Evolutionary conservation across 305 asterid species (phyloP), one percentile per base, ranked within the genome.

Genomic region (Rubia balearica): DNA sequence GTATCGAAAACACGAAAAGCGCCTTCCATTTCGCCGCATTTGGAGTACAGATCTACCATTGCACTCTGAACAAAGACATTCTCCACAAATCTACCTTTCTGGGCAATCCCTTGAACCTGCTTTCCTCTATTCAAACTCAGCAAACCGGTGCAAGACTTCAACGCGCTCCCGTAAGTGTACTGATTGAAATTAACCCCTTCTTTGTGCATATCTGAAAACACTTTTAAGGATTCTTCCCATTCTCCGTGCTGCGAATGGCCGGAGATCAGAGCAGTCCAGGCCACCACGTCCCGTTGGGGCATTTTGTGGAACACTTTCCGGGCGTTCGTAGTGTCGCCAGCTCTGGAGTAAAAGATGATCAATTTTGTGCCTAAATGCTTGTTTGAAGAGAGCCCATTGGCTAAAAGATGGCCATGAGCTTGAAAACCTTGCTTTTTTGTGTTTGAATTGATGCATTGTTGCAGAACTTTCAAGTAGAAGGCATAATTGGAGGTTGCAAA

Each of bases 61-160:
- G 92, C 92, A 81, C 92, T 78, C 76, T 79, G 86, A 13, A 87
- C 90, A 66, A 77, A 85, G 73, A 83, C 48, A 74, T 83, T 83
- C 65, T 71, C 68, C 68, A 71, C 73, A 65, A 82, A 85, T 61
- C 87, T 74, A 43, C 85, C 69, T 72, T 87, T 87, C 73, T 82
- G 81, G 62, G 74, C 73, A 38, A 77, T 55, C 64, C 87, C 84
- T 22, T 87, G 92, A 68, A 87, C 72, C 77, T 87, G 90, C 41
- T 70, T 78, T 71, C 92, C 92, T 70, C 63, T 42, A 68, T 72
- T 68, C 81, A 83, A 73, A 77, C 85, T 64, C 67, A 61, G 33
- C 66, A 76, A 61, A 46, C 77, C 73, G 4, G 85, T 82, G 73
- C 90, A 85, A 0, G 87, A 86, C 53, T 85, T 73, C 53, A 87